Conservation (phyloP, 2,329 filamentous ascomycete species). For the Talaromyces sp. region DNA sequence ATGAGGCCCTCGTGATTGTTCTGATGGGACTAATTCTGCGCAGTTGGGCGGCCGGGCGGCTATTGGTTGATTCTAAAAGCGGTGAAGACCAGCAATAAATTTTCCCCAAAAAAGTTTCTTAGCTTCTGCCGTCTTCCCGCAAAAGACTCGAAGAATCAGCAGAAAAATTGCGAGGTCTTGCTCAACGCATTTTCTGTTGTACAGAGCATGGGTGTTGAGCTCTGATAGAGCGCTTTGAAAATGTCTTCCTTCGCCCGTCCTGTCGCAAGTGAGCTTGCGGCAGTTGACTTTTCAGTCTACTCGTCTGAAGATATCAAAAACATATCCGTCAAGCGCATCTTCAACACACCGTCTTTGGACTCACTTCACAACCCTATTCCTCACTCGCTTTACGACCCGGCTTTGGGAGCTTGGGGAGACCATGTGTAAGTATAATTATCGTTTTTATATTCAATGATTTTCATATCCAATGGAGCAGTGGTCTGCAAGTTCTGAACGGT, state of each 20-base stretch:
- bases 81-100: slow-evolving; percentile 37
- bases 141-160: background rate
- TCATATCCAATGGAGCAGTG: background rate
- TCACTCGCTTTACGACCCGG: slow-evolving; percentile 86
- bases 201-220: slow-evolving; percentile 29
- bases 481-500: background rate
- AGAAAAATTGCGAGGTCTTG: slow-evolving; percentile 18
- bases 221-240: slow-evolving; percentile 31
- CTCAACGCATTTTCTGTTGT: slow-evolving; percentile 17
- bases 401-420: slow-evolving; percentile 84
- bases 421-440: slow-evolving; percentile 57
- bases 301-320: slow-evolving; percentile 75
- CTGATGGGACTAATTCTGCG: background rate
- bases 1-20: background rate
- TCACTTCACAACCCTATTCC: slow-evolving; percentile 82
- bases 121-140: background rate
- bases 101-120: slow-evolving; percentile 29
- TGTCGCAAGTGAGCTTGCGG: slow-evolving; percentile 73
- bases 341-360: slow-evolving; percentile 92
- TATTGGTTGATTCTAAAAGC: slow-evolving; percentile 20
- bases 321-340: slow-evolving; percentile 89
- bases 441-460: background rate
- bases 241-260: slow-evolving; percentile 60
- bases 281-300: slow-evolving; percentile 86
- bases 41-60: background rate